These are phyloP conservation scores for Annulohypoxylon maeteangense DNA, from an alignment of 495 filamentous ascomycete genomes.

Conservation along the genomic window DNA sequence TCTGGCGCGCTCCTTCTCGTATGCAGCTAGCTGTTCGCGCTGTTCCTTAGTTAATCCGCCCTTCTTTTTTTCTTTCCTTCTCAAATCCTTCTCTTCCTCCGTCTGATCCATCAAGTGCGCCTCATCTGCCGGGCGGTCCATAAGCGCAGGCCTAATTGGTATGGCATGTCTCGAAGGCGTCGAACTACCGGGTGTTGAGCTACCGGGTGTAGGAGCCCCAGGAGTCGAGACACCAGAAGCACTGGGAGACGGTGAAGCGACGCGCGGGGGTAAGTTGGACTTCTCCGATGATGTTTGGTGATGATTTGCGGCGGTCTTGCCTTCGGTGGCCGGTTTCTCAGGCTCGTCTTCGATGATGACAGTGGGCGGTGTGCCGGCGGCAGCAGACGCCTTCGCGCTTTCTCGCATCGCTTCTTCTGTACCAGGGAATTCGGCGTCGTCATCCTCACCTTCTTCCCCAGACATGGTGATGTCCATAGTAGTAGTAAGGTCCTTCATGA, in stretches of 20 bases:
- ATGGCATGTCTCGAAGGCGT: conserved; percentile 59
- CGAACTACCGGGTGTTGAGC: conserved; percentile 53
- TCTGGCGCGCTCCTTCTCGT: conserved; percentile 83
- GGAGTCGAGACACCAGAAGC: conserved; percentile 61
- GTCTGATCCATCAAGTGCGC: conserved; percentile 73
- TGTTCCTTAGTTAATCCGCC: conserved; percentile 87
- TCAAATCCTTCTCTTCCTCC: conserved; percentile 75
- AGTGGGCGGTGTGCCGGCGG: conserved; percentile 42
- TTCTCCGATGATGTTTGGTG: conserved; percentile 36
- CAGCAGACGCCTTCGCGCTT: conserved; percentile 52
- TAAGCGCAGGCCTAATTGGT: conserved; percentile 83
- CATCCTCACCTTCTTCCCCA: conserved; percentile 53
- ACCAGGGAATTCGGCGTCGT: conserved; percentile 56
- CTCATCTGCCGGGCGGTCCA: conserved; percentile 90
- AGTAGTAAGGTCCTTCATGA: conserved; percentile 90
- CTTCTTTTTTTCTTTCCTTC: conserved; percentile 86
- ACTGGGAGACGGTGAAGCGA: conserved; percentile 59
- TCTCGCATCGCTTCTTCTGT: conserved; percentile 56
- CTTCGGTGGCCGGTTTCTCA: conserved; percentile 33
- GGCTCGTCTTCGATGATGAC: conserved; percentile 61
- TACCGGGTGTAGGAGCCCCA: conserved; percentile 37
- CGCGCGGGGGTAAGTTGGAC: conserved; percentile 43
- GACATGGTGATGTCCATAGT: conserved; percentile 92
- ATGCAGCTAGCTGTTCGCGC: conserved; percentile 84
- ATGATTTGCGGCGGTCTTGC: conserved; percentile 29